Conservation (phyloP, 306 rosid species). For the Vigna hirtella region DNA sequence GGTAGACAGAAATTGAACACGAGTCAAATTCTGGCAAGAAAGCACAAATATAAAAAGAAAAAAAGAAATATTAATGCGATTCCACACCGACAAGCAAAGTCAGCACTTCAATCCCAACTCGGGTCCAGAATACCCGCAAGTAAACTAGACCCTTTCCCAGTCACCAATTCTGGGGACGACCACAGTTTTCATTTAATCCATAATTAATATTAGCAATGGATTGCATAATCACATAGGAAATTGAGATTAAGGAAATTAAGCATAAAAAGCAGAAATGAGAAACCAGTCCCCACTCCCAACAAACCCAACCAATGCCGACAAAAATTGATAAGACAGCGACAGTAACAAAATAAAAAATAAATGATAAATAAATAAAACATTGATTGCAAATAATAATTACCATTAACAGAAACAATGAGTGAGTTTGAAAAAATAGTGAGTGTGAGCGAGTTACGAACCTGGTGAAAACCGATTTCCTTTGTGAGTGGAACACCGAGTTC, state of each 20-base stretch:
- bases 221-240: conserved; percentile 16
- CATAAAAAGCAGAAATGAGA: not conserved
- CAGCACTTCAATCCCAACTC: not conserved
- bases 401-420: not conserved
- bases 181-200: not conserved
- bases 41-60: not conserved
- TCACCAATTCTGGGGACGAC: not conserved
- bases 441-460: conserved; percentile 48
- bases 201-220: not conserved
- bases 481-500: conserved; percentile 99
- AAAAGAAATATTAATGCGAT: not conserved
- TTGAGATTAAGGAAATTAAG: not conserved
- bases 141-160: not conserved
- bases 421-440: no score
- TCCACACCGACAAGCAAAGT: conserved; percentile 40
- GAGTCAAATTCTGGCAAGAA: conserved; percentile 10
- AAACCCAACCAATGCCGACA: conserved; percentile 42
- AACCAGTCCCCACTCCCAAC: conserved; percentile 38
- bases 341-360: not conserved
- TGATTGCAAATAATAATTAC: not conserved
- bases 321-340: conserved; percentile 30
- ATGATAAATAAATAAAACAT: not conserved
- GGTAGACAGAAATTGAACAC: not conserved
- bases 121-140: conserved; percentile 5
- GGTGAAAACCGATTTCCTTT: conserved; percentile 94